Evolutionary conservation across 179 eudicot species (phyloP), one percentile per base, ranked within the genome.

Genomic region (Gypsophila paniculata): DNA sequence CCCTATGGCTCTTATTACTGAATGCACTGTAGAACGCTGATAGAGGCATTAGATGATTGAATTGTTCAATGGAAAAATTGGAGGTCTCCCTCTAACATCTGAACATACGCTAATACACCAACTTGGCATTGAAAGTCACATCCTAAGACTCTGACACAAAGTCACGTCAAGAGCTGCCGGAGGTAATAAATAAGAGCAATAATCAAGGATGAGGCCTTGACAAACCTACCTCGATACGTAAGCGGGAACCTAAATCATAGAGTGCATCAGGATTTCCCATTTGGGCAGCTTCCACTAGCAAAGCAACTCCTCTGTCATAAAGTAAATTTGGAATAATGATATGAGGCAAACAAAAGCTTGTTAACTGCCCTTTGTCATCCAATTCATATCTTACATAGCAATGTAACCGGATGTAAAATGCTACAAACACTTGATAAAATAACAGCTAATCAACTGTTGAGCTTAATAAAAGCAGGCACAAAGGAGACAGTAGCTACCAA

Each of bases 201-300:
- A 63, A 25, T 39, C 4, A 12, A 12, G 53, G 57, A 13, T n/a
- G n/a, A 55, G 12, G 61, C 11, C 68, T 46, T 21, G 55, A 57
- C 32, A 23, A 69, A 23, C 74, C 72, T 80, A 93, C 97, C 90
- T 93, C 93, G 58, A 89, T 83, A 84, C 98, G 86, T 74, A 93
- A 83, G 68, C 76, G 83, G 79, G 89, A 82, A 81, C 89, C 96
- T 53, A 93, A 68, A 36, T 91, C 98, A 76, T 86, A 91, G 54
- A 80, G 89, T 29, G 98, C 98, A 76, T 93, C 98, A 32, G 96
- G 71, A 77, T 91, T 75, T 49, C 97, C 96, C 98, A 91, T 93
- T 73, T 93, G 90, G 32, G 98, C 94, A 80, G 98, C 96, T 89
- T 93, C 98, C 71, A 91, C 91, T 71, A 91, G 76, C 80, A 91